Evolutionary conservation across 805 yeast species (phyloP).

Genomic region (Kluyveromyces nonfermentans): DNA sequence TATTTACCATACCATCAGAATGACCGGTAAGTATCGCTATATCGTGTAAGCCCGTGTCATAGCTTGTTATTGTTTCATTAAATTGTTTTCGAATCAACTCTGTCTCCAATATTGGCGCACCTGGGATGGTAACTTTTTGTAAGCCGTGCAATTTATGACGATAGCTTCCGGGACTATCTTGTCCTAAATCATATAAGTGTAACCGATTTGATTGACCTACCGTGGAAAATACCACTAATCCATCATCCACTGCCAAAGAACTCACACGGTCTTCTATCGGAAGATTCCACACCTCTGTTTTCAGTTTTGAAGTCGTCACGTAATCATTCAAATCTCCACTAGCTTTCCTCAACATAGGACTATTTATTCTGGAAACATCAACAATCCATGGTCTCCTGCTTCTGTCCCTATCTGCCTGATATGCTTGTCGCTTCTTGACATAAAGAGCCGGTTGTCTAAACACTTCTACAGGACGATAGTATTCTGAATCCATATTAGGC

Average conservation of each 20-base stretch:
- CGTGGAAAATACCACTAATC: constrained; percentile 14
- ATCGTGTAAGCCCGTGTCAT: constrained; percentile 6
- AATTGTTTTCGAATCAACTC: constrained; percentile 9
- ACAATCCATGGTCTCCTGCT: constrained; percentile 17
- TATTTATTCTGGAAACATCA: constrained; percentile 13
- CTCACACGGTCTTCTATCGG: constrained; percentile 7
- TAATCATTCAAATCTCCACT: constrained; percentile 24
- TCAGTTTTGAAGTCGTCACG: constrained; percentile 19
- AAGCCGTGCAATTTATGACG: constrained; percentile 9
- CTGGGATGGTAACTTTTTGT: constrained; percentile 22
- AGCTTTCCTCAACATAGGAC: constrained; percentile 18
- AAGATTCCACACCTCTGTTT: constrained; percentile 20
- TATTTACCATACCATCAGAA: constrained; percentile 61
- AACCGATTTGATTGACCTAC: constrained; percentile 11
- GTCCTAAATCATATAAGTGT: constrained; percentile 9
- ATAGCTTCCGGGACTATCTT: neutral
- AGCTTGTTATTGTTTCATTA: constrained; percentile 5
- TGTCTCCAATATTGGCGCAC: constrained; percentile 12
- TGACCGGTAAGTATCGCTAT: constrained; percentile 57
- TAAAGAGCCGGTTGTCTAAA: constrained; percentile 23
- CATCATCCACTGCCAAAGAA: constrained; percentile 10
- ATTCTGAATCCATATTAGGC: constrained; percentile 3
- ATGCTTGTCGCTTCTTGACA: constrained; percentile 10
- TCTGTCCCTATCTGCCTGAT: neutral
- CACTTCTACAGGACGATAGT: constrained; percentile 19